Evolutionary conservation across 2,329 filamentous ascomycete species (phyloP), one percentile per base, ranked within the genome.

Genomic region (Cladosporium sp.): DNA sequence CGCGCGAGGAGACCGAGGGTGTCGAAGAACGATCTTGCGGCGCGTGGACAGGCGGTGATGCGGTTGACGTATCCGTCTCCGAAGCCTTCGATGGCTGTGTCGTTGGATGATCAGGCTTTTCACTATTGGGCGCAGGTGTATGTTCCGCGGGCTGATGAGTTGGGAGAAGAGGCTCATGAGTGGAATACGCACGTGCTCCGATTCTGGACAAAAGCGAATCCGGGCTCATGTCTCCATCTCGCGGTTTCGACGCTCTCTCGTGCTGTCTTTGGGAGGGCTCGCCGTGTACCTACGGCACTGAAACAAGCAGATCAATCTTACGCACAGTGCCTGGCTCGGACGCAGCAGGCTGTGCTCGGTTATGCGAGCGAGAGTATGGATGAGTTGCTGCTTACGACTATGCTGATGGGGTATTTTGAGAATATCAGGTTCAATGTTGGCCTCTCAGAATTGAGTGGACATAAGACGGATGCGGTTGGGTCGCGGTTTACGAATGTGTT

Each of bases 371-470:
- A 59, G 32, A 56, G 16, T 8, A 55, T 62, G 18, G 57, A 61
- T 27, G 53, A 56, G 12, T 42, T 61, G 8, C 50, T 62, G 7
- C 51, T 59, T 8, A 52, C 59, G 2, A 60, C 53, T n/a, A 53
- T 60, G 54, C 38, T 62, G 15, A 53, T 62, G 52, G 52, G 33
- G 8, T 55, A 38, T 16, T 62, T 61, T 18, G 56, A 59, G 39
- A 48, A 48, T 8, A 35, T 48, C 18, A 38, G 45, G 22, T 48
- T 39, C 18, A 48, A 8, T 6, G 57, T 55, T 13, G 18, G 49
- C 25, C 25, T 16, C 3, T 20, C 22, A 6, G 35, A 43, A 19
- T 27, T 15, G 2, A 11, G 15, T 33, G 19, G 7, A 27, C 25
- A 16, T 7, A 15, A 43, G 15, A 30, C 7, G 11, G 33, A 30